Base-by-base conservation (phyloP, 2,329 filamentous ascomycete species). In the Pseudogymnoascus sp. region DNA sequence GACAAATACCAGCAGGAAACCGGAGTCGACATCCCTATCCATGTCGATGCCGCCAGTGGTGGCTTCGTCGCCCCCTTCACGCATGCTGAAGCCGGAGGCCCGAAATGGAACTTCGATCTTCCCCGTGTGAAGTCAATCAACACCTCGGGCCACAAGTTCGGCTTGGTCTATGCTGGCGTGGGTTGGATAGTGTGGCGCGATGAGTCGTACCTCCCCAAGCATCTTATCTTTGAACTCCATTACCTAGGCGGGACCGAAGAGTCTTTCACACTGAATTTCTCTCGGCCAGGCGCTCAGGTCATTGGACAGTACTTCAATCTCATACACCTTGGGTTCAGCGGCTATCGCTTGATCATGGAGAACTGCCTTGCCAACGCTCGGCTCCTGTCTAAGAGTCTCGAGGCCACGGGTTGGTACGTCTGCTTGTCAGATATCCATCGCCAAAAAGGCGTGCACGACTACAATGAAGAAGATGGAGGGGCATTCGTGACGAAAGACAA, bases 241-340 rank as follows among this genome's bases (percentile, higher is more conserved):
- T 90, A 90, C 68, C 80, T 90, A 0, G 87, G 87, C 37, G 85
- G 86, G n/a, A 87, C 84, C 0, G 85, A 89, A 67, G 81, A 87
- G 68, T 85, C 83, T 1, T 90, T 84, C 72, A 89, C 86, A 0
- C 78, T 90, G 17, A 90, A 89, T 74, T 90, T 90, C 75, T 88
- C 85, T 1, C 81, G 87, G 0, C 86, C 86, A 0, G 87, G 86
- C 2, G 83, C 84, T 0, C 87, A 89, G 64, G 78, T 90, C 62
- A 84, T 89, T 63, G 85, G 80, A 0, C 87, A 90, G 69, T 90
- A 90, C 72, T 90, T 84, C 74, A 89, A 90, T 67, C 76, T 90
- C 10, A 84, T 90, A 63, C 86, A 88, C 65, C 79, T 90, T 0
- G 87, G 87, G 1, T 86, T 84, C 71, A 75, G 76, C 1, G 87